Evolutionary conservation across 306 rosid genomes (phyloP).

Genomic region (Crataegus laevigata): DNA sequence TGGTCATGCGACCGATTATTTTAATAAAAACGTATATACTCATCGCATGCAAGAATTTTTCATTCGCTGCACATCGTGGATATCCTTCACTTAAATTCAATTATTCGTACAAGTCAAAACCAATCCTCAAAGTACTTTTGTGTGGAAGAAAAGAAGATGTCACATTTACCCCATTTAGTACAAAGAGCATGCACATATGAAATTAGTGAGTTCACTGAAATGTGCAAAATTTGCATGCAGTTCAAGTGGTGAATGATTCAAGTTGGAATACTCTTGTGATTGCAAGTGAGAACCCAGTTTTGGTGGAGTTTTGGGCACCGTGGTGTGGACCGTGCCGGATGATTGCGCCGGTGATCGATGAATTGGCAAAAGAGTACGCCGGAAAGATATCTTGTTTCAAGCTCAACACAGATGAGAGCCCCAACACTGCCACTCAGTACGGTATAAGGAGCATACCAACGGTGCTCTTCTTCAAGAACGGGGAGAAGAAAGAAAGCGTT

Average conservation of each 20-base stretch:
- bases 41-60: neutral
- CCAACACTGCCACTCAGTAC: slow-evolving; percentile 61
- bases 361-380: slow-evolving; percentile 68
- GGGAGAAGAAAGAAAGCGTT: slow-evolving; percentile 78
- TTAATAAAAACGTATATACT: neutral
- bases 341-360: slow-evolving; percentile 76
- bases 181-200: neutral
- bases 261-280: slow-evolving; percentile 68
- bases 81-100: neutral
- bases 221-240: slow-evolving; percentile 47
- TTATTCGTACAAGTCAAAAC: neutral
- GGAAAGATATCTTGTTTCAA: slow-evolving; percentile 65
- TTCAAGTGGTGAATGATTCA: slow-evolving; percentile 60
- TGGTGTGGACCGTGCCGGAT: slow-evolving; percentile 96
- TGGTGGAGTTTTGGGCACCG: slow-evolving; percentile 95
- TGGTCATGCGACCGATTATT: neutral
- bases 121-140: neutral
- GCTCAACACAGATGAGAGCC: slow-evolving; percentile 76
- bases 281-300: slow-evolving; percentile 59
- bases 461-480: slow-evolving; percentile 79
- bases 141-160: neutral
- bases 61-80: neutral
- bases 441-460: slow-evolving; percentile 98
- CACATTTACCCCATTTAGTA: neutral
- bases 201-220: neutral